Evolutionary conservation across 2,329 filamentous ascomycete species (phyloP).

Genomic region (Colletotrichum nymphaeae): DNA sequence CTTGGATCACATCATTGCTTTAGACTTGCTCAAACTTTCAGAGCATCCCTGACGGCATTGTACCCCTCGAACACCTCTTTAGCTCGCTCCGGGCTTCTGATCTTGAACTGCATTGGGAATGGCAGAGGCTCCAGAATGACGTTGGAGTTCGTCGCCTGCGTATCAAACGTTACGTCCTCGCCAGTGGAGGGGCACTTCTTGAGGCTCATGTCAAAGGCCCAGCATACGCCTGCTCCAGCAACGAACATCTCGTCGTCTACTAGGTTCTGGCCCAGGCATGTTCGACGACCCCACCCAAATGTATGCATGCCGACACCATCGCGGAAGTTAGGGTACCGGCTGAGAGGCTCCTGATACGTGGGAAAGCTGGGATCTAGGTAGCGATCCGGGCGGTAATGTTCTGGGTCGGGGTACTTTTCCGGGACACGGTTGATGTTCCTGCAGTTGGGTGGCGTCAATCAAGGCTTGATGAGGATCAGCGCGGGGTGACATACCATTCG

Average conservation of each 20-base stretch:
- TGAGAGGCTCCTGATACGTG: constrained; percentile 73
- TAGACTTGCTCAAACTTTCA: constrained; percentile 42
- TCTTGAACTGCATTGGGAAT: constrained; percentile 58
- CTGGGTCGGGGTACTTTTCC: constrained; percentile 71
- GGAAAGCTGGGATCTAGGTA: constrained; percentile 73
- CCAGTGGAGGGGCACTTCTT: constrained; percentile 57
- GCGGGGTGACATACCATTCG: constrained; percentile 55
- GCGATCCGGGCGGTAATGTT: constrained; percentile 70
- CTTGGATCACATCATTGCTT: not conserved
- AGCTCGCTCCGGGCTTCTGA: constrained; percentile 52
- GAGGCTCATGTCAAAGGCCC: constrained; percentile 58
- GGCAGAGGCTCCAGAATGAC: constrained; percentile 63
- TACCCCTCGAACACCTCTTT: constrained; percentile 51
- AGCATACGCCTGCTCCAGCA: constrained; percentile 58
- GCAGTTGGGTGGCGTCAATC: not conserved
- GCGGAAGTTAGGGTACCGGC: constrained; percentile 71
- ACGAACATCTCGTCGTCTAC: constrained; percentile 70
- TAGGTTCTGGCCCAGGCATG: constrained; percentile 71
- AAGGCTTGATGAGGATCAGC: too few relatives aligned
- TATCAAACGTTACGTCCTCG: constrained; percentile 55
- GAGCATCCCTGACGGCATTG: constrained; percentile 43
- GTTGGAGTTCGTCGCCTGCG: constrained; percentile 62
- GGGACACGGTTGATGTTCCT: constrained; percentile 70
- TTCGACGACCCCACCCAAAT: constrained; percentile 73
- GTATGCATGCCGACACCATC: constrained; percentile 69